Base-by-base conservation (phyloP, 805 yeast genomes). In the Debaryomyces maramus region DNA sequence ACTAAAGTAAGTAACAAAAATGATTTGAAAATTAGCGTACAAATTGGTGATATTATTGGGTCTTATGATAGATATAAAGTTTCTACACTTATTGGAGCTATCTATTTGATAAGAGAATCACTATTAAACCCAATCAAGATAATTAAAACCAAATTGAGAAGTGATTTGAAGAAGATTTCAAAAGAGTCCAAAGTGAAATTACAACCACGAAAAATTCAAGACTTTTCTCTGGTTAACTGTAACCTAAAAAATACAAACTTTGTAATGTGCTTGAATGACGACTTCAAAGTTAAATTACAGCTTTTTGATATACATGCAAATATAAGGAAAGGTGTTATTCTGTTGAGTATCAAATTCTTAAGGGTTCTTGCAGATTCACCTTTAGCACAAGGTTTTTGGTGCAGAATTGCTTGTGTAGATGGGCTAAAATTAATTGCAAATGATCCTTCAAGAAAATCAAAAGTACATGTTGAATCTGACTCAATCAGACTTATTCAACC, bases 331-430 rank as follows among this genome's bases (percentile, higher is more conserved):
- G 51, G 49, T 3, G 38, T 45, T 6, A 7, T 42, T 5, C 24
- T 20, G 4, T 13, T 65, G 2, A 33, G 36, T 5, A 47, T 52
- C 22, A 49, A 53, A 6, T 63, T 68, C 34, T 38, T 66, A 3
- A 60, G 85, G 35, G 38, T 74, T 3, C 65, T 80, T 43, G 76
- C 76, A 1, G 78, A 76, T 36, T 79, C 84, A 0, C 82, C 85
- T 1, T 61, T 72, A 0, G 45, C 65, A 2, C 58, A 65, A 2
- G 67, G 63, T 2, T 59, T 55, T 33, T 81, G 85, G 85, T 60
- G 72, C 13, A 60, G 83, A 35, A 49, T 81, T 24, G 26, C 71
- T 3, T 62, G 73, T 24, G 51, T 72, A 24, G 72, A 70, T 28
- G 60, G 65, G 14, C 67, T 55, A 32, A 43, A 42, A 5, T 26